Percentiles rank a stretch among this genome's conserved stretches.
Conservation (phyloP, 495 filamentous ascomycete species). For the Trichocladium uniseriatum region DNA sequence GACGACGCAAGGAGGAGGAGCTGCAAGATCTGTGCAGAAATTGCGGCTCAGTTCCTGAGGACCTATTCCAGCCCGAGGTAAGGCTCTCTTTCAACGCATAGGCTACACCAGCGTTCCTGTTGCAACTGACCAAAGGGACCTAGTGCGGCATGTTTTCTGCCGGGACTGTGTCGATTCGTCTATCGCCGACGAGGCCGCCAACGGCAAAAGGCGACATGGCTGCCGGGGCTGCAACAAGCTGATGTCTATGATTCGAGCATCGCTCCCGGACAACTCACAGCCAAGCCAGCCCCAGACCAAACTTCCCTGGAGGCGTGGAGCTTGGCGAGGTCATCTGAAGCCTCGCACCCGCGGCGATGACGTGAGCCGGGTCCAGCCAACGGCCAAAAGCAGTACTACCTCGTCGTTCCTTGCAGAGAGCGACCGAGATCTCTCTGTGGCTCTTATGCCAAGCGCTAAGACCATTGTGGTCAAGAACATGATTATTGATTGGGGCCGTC, state of each 20-base stretch:
- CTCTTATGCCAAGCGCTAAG: slow-evolving; percentile 22
- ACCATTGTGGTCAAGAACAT: slow-evolving; percentile 15
- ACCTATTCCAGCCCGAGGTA: not conserved
- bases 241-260: not conserved
- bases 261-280: not conserved
- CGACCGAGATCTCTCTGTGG: slow-evolving; percentile 8
- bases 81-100: too few species aligned
- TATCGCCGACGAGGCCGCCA: not conserved
- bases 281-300: not conserved
- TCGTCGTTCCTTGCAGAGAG: slow-evolving; percentile 14
- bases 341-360: slow-evolving; percentile 12
- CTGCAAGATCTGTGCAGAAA: not conserved
- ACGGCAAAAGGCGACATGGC: not conserved
- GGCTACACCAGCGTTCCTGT: too few species aligned
- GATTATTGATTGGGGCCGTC: slow-evolving; percentile 17
- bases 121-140: too few species aligned
- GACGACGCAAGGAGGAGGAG: not conserved
- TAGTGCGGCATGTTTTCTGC: slow-evolving; percentile 22
- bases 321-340: not conserved
- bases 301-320: too few species aligned
- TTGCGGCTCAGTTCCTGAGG: not conserved
- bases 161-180: slow-evolving; percentile 10
- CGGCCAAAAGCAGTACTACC: not conserved
- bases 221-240: not conserved
- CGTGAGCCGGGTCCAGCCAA: slow-evolving; percentile 17